Evolutionary conservation across 1,139 yeast genomes (phyloP).

Genomic region (Blastobotrys malaysiensis): DNA sequence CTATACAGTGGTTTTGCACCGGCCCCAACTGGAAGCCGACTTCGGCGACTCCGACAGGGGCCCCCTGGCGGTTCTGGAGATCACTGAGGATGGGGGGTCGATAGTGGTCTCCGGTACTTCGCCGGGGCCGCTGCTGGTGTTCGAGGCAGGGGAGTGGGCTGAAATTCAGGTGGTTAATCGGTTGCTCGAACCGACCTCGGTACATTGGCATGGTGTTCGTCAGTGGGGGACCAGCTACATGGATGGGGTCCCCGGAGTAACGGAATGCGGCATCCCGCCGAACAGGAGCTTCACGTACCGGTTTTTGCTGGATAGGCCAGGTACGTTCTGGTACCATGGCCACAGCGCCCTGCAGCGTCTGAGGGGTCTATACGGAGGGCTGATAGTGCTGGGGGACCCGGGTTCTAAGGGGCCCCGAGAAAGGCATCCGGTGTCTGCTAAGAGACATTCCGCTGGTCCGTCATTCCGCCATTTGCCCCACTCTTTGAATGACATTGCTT

Average conservation of each 20-base stretch:
- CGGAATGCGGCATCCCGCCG: constrained; percentile 78
- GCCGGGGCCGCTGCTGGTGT: background rate
- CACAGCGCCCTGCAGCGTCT: constrained; percentile 73
- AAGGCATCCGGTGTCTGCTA: constrained; percentile 39
- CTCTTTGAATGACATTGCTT: too few relatives aligned
- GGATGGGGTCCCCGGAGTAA: constrained; percentile 80
- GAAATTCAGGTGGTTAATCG: constrained; percentile 4
- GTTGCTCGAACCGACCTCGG: constrained; percentile 11
- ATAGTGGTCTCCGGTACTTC: constrained; percentile 9
- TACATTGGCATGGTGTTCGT: constrained; percentile 83
- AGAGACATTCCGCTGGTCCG: background rate
- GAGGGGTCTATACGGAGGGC: constrained; percentile 77
- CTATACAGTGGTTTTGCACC: background rate
- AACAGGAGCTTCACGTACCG: constrained; percentile 59
- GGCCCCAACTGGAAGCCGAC: background rate
- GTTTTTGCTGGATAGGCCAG: constrained; percentile 72
- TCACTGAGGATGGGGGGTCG: background rate
- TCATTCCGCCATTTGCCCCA: too few relatives aligned
- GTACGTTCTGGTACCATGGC: constrained; percentile 86
- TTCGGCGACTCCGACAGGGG: background rate
- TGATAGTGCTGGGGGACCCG: constrained; percentile 46
- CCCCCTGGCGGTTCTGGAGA: background rate
- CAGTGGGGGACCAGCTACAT: constrained; percentile 59
- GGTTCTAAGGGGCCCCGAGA: background rate
- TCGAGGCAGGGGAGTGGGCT: background rate